phyloP scores from a whole-genome alignment of 2,329 filamentous ascomycete species.

The Pseudogymnoascus verrucosus region DNA sequence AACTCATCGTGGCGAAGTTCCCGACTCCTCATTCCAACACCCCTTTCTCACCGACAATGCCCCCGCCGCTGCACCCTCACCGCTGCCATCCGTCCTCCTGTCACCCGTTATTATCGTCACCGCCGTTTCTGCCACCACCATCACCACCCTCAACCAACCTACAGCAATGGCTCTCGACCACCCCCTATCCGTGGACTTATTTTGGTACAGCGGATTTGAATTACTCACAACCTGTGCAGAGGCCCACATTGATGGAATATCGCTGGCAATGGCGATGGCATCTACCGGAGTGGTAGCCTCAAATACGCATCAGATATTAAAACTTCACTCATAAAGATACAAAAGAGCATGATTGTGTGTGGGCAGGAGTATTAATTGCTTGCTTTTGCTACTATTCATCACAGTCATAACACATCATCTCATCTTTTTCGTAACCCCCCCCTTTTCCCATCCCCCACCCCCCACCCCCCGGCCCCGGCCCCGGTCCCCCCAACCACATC shows the following conservation, averaged over 20 bases:
- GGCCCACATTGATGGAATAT: no score
- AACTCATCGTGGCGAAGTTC: no score
- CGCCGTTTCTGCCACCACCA: neutral
- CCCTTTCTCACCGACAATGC: neutral
- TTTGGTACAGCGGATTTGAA: neutral
- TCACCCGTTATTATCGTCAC: neutral
- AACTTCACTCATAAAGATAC: neutral
- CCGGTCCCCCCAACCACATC: neutral
- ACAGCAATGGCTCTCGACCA: neutral
- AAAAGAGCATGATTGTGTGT: neutral
- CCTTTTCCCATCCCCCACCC: neutral
- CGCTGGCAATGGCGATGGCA: neutral
- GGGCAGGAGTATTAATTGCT: conserved; percentile 3
- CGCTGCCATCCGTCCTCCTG: neutral
- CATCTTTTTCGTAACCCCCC: neutral
- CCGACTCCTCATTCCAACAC: no score
- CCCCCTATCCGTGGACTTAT: neutral
- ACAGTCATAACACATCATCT: conserved; percentile 6
- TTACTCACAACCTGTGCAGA: no score
- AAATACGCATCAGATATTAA: neutral
- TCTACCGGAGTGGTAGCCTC: neutral
- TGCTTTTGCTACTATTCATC: conserved; percentile 8
- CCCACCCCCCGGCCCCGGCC: neutral
- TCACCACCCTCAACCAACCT: neutral
- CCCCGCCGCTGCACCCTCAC: neutral